A percentile compares a stretch with the other conserved stretches of the same genome.
phyloP scores from a whole-genome alignment of 805 yeast genomes.

The Saturnispora quitensis region DNA sequence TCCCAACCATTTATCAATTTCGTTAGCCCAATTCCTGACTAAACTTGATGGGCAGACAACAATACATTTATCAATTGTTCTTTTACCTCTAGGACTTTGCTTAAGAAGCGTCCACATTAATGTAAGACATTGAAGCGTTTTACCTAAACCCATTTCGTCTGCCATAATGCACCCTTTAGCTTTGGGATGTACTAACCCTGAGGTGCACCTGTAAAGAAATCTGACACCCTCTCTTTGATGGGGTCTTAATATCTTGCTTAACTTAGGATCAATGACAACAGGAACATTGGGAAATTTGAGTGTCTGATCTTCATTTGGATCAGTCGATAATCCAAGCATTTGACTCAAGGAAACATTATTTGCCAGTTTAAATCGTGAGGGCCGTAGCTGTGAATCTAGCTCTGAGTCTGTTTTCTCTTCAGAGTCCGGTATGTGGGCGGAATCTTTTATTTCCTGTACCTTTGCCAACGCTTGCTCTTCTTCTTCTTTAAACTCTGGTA shows the following conservation, averaged over 20 bases:
- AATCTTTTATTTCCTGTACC: constrained; percentile 14
- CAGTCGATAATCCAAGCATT: constrained; percentile 59
- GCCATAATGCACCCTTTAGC: constrained; percentile 95
- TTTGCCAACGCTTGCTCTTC: constrained; percentile 22
- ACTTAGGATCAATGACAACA: constrained; percentile 86
- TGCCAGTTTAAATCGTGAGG: constrained; percentile 29
- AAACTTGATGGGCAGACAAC: constrained; percentile 93
- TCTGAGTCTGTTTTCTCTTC: constrained; percentile 8
- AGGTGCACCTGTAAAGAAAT: constrained; percentile 81
- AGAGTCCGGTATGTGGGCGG: constrained; percentile 12
- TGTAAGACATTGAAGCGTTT: constrained; percentile 86
- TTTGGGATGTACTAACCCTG: constrained; percentile 72
- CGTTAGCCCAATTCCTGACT: constrained; percentile 96
- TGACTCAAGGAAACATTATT: constrained; percentile 67
- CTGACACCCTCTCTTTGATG: constrained; percentile 96
- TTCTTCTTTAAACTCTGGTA: constrained; percentile 26
- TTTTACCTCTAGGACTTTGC: constrained; percentile 80
- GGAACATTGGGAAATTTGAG: constrained; percentile 76
- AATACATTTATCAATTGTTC: constrained; percentile 79
- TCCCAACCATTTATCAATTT: constrained; percentile 90
- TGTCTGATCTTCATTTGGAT: constrained; percentile 37
- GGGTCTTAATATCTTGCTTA: constrained; percentile 80
- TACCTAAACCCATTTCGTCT: constrained; percentile 98
- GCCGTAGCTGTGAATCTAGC: constrained; percentile 9
- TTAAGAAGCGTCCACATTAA: constrained; percentile 85